These are phyloP conservation scores for Cercophora sp. DNA, from an alignment of 495 filamentous ascomycete genomes.

Conservation along the genomic window DNA sequence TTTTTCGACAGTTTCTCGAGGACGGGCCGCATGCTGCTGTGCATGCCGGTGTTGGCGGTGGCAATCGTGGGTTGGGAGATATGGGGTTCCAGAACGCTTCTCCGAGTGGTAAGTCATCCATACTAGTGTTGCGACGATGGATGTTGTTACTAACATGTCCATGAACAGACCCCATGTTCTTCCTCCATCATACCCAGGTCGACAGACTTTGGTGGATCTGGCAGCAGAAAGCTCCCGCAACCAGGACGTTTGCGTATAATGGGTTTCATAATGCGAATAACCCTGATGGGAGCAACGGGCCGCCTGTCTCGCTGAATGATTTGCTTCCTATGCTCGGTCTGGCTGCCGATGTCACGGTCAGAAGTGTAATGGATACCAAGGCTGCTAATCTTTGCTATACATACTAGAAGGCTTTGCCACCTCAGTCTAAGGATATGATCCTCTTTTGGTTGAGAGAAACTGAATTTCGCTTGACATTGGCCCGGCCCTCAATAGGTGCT, in stretches of 20 bases:
- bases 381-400: slow-evolving; percentile 1
- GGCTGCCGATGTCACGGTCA: background rate
- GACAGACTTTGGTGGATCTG: slow-evolving; percentile 7
- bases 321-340: background rate
- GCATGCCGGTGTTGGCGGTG: slow-evolving; percentile 3
- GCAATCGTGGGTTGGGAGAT: background rate
- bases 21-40: slow-evolving; percentile 1
- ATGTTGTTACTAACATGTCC: background rate
- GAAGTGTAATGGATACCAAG: slow-evolving; percentile 2
- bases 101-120: background rate
- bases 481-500: too few relatives aligned
- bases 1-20: background rate
- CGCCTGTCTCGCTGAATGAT: background rate
- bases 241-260: slow-evolving; percentile 1
- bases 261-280: background rate
- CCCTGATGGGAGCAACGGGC: background rate
- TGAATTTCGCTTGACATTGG: too few relatives aligned
- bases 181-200: slow-evolving; percentile 10
- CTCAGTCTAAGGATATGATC: too few relatives aligned
- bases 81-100: background rate
- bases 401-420: too few relatives aligned
- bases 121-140: background rate
- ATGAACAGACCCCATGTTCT: slow-evolving; percentile 3
- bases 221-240: background rate
- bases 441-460: too few relatives aligned